These are phyloP conservation scores for Lachancea dasiensis DNA, from an alignment of 805 yeast species.

Conservation along the genomic window DNA sequence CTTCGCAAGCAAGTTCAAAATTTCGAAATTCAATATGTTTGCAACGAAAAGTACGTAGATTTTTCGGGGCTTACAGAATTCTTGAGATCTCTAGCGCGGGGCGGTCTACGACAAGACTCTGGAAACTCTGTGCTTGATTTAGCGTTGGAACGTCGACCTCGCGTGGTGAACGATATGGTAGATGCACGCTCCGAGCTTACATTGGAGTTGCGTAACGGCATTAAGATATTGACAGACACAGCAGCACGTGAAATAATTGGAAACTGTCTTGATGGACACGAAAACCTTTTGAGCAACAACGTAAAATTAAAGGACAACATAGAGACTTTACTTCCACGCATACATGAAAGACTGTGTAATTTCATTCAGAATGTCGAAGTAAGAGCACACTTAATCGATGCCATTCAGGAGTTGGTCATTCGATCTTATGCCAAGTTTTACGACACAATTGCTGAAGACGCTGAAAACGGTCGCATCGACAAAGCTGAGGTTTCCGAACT, in stretches of 20 bases:
- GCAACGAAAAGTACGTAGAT: conserved; percentile 70
- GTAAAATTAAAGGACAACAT: conserved; percentile 44
- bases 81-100: conserved; percentile 35
- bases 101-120: not conserved
- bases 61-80: conserved; percentile 67
- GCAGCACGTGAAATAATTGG: conserved; percentile 45
- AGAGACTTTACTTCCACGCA: conserved; percentile 48
- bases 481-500: conserved; percentile 40
- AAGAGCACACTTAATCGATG: conserved; percentile 49
- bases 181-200: conserved; percentile 75
- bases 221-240: conserved; percentile 60
- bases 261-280: conserved; percentile 35
- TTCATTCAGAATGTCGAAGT: conserved; percentile 54
- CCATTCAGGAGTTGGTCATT: conserved; percentile 55
- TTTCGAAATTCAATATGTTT: conserved; percentile 73
- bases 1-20: conserved; percentile 62
- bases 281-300: conserved; percentile 25
- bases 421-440: conserved; percentile 54
- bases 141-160: conserved; percentile 68
- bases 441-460: conserved; percentile 28
- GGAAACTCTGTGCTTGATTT: conserved; percentile 37
- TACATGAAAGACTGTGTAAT: conserved; percentile 44
- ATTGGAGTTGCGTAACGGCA: conserved; percentile 61
- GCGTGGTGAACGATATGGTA: conserved; percentile 71
- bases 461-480: conserved; percentile 18